Conservation (phyloP, 2,329 filamentous ascomycete species). For the Boeremia lycopersici region DNA sequence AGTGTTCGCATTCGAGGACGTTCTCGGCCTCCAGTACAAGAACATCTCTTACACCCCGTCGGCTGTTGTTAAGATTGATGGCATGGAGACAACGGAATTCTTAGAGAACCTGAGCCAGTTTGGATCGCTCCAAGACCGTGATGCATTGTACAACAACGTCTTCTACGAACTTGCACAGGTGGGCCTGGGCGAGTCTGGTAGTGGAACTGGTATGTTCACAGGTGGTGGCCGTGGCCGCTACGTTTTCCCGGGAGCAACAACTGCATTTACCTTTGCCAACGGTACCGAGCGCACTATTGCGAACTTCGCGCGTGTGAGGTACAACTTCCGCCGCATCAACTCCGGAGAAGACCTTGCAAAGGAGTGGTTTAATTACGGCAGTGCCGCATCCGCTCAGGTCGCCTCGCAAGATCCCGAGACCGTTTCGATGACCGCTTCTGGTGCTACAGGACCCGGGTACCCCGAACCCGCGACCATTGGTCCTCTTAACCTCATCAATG, state of each 20-base stretch:
- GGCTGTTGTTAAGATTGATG: constrained; percentile 63
- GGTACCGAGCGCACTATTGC: constrained; percentile 48
- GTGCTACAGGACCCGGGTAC: constrained; percentile 48
- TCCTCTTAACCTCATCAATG: constrained; percentile 50
- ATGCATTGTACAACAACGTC: constrained; percentile 62
- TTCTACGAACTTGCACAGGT: constrained; percentile 56
- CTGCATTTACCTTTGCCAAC: constrained; percentile 54
- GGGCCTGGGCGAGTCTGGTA: constrained; percentile 48
- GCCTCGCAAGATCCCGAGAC: constrained; percentile 4
- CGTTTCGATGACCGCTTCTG: constrained; percentile 16
- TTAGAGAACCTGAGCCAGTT: constrained; percentile 55
- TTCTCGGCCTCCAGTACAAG: constrained; percentile 52
- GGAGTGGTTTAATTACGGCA: constrained; percentile 44
- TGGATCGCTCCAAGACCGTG: constrained; percentile 60
- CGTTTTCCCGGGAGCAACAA: constrained; percentile 52
- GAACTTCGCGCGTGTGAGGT: constrained; percentile 51
- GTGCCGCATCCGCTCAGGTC: constrained; percentile 1
- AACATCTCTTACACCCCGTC: constrained; percentile 55
- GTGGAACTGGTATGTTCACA: constrained; percentile 52
- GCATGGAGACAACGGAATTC: constrained; percentile 56
- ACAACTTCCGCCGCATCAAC: constrained; percentile 48
- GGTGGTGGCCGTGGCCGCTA: constrained; percentile 52
- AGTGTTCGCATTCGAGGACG: constrained; percentile 60
- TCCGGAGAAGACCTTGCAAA: constrained; percentile 50
- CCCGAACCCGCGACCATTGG: constrained; percentile 50